Base-by-base conservation (phyloP, 768 basidiomycete species). In the Lactarius evosmus region DNA sequence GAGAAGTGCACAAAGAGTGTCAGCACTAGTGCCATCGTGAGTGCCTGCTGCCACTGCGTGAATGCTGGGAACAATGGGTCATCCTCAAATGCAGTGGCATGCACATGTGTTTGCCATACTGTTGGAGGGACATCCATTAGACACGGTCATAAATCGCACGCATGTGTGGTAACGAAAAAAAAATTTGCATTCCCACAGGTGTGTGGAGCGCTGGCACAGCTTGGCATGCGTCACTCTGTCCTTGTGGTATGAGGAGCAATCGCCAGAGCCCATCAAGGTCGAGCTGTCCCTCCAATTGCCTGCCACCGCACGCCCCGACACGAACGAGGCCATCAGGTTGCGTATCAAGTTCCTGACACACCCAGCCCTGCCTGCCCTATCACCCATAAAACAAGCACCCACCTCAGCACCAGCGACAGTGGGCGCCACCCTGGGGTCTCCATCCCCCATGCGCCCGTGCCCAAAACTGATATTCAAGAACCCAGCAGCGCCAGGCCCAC, bases 401-500 rank as follows among this genome's bases (percentile, higher is more conserved):
- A 3, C 17, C 9, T 52, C 32, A 9, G 16, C 34, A 38, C 4
- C 55, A 1, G 34, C 33, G n/a, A 19, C 38, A 57, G 17, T 4
- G 7, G 19, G 46, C 8, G 12, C 29, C 7, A 16, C 30, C 2
- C 9, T 27, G 0, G 19, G 32, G 17, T 63, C 62, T 0, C 51
- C 62, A 2, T 65, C 63, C 8, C 63, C 63, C 17, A 56, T 58
- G 12, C 63, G 63, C 22, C 63, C 63, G 8, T 58, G 63, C 8
- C 63, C 63, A 4, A 65, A 65, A 16, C 63, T 59, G 32, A 65
- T 65, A 34, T 65, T 65, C 54, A 65, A 52, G 36, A 50, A 65
- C 36, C 57, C 63, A 4, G 46, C 49, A 2, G 63, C 53, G 6
- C 63, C 63, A 17, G 52, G 63, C 12, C 63, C 59, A 14, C 46